Evolutionary conservation across 768 basidiomycete genomes (phyloP).

Genomic region (Serendipita vermifera): DNA sequence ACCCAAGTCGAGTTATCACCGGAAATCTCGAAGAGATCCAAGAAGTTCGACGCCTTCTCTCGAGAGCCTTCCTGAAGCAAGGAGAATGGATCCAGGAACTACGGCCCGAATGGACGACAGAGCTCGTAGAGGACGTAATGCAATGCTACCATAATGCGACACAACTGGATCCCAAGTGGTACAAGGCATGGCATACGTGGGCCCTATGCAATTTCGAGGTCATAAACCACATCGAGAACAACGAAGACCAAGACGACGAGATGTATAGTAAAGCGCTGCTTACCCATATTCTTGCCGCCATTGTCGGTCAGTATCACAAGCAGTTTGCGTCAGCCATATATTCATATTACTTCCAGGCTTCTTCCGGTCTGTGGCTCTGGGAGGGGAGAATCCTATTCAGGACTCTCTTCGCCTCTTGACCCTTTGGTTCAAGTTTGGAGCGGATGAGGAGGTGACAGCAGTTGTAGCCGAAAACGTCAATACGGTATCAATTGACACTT

Average conservation of each 20-base stretch:
- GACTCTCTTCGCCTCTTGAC: conserved; percentile 36
- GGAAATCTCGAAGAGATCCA: conserved; percentile 19
- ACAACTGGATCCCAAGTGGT: conserved; percentile 35
- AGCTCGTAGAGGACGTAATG: conserved; percentile 26
- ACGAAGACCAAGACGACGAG: conserved; percentile 20
- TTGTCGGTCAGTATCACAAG: conserved; percentile 21
- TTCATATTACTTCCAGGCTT: conserved; percentile 24
- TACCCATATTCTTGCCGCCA: conserved; percentile 31
- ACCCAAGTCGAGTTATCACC: not conserved
- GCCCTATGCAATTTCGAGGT: conserved; percentile 35
- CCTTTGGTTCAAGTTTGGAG: conserved; percentile 40
- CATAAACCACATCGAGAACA: conserved; percentile 20
- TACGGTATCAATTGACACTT: conserved; percentile 35
- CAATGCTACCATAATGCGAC: conserved; percentile 31
- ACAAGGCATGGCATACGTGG: conserved; percentile 42
- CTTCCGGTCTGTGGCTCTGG: conserved; percentile 35
- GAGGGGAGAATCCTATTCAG: conserved; percentile 33
- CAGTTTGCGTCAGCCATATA: not conserved
- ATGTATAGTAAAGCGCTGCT: not conserved
- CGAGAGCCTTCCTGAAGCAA: conserved; percentile 72
- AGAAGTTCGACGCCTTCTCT: conserved; percentile 28
- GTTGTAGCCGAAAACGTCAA: conserved; percentile 32
- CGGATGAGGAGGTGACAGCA: conserved; percentile 27
- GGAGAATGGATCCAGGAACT: conserved; percentile 39
- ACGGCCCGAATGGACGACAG: conserved; percentile 16